phyloP scores from a whole-genome alignment of 345 rosid species.

The Erysimum cheiranthoides region DNA sequence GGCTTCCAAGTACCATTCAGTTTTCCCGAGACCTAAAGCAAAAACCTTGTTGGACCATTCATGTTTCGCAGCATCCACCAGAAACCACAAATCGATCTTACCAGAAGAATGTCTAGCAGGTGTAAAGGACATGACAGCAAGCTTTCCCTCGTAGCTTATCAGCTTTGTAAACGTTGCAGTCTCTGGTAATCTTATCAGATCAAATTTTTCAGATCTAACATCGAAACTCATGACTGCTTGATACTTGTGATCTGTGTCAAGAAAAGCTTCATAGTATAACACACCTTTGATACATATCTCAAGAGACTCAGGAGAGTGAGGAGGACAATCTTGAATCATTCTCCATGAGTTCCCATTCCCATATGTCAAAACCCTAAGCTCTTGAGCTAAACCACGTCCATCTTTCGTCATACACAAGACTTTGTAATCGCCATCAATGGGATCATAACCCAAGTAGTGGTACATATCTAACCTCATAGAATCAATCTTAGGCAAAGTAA shows the following conservation, averaged over 20 bases:
- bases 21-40: neutral
- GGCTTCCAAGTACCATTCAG: neutral
- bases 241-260: neutral
- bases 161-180: neutral
- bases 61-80: constrained; percentile 15
- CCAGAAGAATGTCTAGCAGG: neutral
- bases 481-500: constrained; percentile 7
- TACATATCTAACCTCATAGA: neutral
- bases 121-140: neutral
- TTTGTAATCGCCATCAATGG: constrained; percentile 18
- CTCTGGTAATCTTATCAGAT: neutral
- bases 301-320: constrained; percentile 12
- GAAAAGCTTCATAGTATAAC: constrained; percentile 28
- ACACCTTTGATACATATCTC: constrained; percentile 28
- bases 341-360: constrained; percentile 15
- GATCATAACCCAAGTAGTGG: constrained; percentile 39
- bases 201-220: constrained; percentile 19
- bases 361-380: constrained; percentile 15
- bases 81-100: constrained; percentile 10
- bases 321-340: constrained; percentile 9
- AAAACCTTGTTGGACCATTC: neutral
- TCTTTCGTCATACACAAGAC: constrained; percentile 24
- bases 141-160: constrained; percentile 24
- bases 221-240: constrained; percentile 25
- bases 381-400: constrained; percentile 6